These are phyloP conservation scores for Colletotrichum magnum DNA, from an alignment of 2,329 filamentous ascomycete species.

Conservation along the genomic window DNA sequence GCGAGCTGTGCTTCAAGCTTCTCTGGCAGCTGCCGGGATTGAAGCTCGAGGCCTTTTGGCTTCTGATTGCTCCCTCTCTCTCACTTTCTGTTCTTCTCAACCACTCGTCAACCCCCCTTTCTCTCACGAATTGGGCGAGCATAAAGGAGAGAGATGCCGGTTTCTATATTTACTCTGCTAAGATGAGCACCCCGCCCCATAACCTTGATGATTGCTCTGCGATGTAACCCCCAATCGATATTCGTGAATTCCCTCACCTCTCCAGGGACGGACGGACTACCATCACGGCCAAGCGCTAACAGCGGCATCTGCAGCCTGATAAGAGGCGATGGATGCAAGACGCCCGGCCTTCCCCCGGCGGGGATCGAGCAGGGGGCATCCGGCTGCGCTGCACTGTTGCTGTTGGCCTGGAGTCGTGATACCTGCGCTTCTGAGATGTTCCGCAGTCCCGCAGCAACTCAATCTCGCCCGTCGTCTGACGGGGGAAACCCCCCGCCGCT, in stretches of 20 bases:
- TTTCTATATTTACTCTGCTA: not conserved
- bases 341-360: too few species aligned
- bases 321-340: too few species aligned
- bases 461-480: too few species aligned
- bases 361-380: too few species aligned
- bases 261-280: not conserved
- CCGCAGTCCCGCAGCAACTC: too few species aligned
- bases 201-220: not conserved
- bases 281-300: too few species aligned
- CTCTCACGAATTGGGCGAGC: not conserved
- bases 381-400: too few species aligned
- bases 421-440: too few species aligned
- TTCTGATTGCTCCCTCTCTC: not conserved
- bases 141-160: too few species aligned
- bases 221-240: not conserved
- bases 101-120: not conserved
- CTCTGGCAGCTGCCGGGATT: constrained; percentile 14
- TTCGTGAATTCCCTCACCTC: not conserved
- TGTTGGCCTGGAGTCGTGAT: too few species aligned
- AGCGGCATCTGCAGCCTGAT: too few species aligned
- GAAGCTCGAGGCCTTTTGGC: constrained; percentile 14
- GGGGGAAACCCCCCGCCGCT: too few species aligned
- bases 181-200: not conserved
- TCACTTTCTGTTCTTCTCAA: not conserved
- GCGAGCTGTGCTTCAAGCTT: constrained; percentile 24